phyloP scores from a whole-genome alignment of 31 red algal genomes.

The Odonthalia washingtoniensis region DNA sequence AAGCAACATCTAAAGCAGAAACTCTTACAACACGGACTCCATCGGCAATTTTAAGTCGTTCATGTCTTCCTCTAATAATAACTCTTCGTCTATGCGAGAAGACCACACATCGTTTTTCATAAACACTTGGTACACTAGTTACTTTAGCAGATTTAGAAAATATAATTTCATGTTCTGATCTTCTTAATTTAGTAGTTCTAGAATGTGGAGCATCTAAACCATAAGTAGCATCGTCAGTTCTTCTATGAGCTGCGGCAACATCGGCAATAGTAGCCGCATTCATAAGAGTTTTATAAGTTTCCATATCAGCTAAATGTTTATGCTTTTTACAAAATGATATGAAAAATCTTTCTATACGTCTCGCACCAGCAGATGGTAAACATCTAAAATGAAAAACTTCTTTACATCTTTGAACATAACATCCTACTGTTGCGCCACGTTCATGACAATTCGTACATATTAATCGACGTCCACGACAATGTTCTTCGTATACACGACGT shows the following conservation, averaged over 20 bases:
- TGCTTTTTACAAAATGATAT: conserved; percentile 78
- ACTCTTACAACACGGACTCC: conserved; percentile 48
- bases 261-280: conserved; percentile 77
- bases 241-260: conserved; percentile 60
- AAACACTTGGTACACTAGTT: conserved; percentile 53
- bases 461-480: conserved; percentile 69
- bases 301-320: too few species aligned
- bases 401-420: conserved; percentile 82
- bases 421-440: conserved; percentile 83
- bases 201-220: conserved; percentile 88
- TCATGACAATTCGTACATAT: conserved; percentile 66
- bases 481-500: conserved; percentile 73
- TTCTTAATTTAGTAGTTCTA: conserved; percentile 58
- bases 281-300: conserved; percentile 73
- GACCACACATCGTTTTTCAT: conserved; percentile 54
- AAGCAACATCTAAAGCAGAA: conserved; percentile 69
- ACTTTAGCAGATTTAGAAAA: conserved; percentile 62
- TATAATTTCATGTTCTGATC: conserved; percentile 71
- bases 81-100: conserved; percentile 75
- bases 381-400: conserved; percentile 82
- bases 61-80: conserved; percentile 26
- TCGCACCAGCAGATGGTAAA: conserved; percentile 44
- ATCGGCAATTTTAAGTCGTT: conserved; percentile 56
- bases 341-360: conserved; percentile 69
- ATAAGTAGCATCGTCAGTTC: conserved; percentile 64